phyloP scores from a whole-genome alignment of 2,329 filamentous ascomycete genomes.

The Epicoccum nigrum region DNA sequence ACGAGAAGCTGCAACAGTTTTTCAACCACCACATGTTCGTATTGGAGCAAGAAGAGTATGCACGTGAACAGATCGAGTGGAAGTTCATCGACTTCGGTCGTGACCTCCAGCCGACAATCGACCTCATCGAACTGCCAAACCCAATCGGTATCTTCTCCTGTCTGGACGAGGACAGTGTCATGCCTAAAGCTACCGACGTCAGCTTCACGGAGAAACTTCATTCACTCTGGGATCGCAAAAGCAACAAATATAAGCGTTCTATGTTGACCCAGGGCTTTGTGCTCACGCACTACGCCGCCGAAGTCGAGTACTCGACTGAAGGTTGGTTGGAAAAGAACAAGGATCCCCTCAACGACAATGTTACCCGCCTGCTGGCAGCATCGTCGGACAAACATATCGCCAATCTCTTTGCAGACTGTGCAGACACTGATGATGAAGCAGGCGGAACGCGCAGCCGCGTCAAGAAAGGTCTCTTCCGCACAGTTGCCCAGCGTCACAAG shows the following conservation, averaged over 20 bases:
- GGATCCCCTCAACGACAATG: constrained; percentile 95
- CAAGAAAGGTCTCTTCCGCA: constrained; percentile 96
- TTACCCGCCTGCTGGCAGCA: constrained; percentile 83
- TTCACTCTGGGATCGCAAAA: constrained; percentile 94
- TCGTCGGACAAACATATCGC: constrained; percentile 86
- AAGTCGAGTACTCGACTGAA: constrained; percentile 95
- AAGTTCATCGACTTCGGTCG: constrained; percentile 99
- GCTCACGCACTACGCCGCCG: constrained; percentile 94
- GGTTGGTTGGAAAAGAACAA: constrained; percentile 99
- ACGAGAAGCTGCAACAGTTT: constrained; percentile 98
- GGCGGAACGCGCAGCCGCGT: constrained; percentile 77
- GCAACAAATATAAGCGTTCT: constrained; percentile 87
- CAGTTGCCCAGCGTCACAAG: constrained; percentile 95
- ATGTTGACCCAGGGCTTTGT: constrained; percentile 91
- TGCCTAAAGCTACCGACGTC: constrained; percentile 98
- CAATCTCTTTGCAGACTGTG: constrained; percentile 84
- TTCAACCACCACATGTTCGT: constrained; percentile 99
- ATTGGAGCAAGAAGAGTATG: constrained; percentile 96
- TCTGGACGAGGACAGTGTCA: constrained; percentile 95
- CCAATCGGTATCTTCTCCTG: constrained; percentile 99
- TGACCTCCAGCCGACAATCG: constrained; percentile 95
- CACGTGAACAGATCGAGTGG: constrained; percentile 97
- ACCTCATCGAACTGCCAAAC: constrained; percentile 93
- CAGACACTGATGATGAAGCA: constrained; percentile 75
- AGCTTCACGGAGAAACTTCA: constrained; percentile 98